phyloP scores from a whole-genome alignment of 257 asterid species.

The Datura wrightii region DNA sequence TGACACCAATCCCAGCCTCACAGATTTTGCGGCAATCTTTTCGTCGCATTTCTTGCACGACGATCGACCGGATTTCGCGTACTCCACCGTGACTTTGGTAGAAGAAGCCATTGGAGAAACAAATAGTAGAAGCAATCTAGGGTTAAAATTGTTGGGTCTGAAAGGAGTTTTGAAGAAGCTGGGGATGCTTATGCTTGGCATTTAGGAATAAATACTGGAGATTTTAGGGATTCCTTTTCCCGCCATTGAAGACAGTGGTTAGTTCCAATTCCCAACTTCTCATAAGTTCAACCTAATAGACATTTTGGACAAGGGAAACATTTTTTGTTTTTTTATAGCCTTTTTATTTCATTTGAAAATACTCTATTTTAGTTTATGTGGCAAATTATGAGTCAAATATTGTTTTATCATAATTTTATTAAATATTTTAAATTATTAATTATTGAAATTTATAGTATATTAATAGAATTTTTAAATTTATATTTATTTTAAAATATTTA shows the following conservation, averaged over 20 bases:
- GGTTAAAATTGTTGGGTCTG: not conserved
- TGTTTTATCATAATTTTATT: too few relatives aligned
- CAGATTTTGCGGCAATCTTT: conserved; percentile 60
- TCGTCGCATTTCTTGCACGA: conserved; percentile 85
- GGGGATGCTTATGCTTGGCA: not conserved
- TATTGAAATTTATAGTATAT: too few relatives aligned
- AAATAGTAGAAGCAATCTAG: conserved; percentile 25
- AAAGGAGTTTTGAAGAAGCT: not conserved
- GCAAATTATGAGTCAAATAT: too few relatives aligned
- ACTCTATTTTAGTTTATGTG: too few relatives aligned
- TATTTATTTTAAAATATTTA: too few relatives aligned
- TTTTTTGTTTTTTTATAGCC: not conserved
- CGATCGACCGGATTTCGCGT: conserved; percentile 89
- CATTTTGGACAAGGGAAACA: not conserved
- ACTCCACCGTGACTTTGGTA: conserved; percentile 65
- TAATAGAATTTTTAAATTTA: too few relatives aligned
- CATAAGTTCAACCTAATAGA: not conserved
- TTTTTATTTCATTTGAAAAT: too few relatives aligned
- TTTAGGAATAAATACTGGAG: not conserved
- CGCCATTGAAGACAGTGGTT: conserved; percentile 29
- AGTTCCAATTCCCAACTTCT: not conserved
- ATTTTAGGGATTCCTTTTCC: conserved; percentile 30
- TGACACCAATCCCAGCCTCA: conserved; percentile 73
- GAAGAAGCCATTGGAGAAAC: conserved; percentile 49
- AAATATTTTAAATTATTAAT: too few relatives aligned